Percentiles rank a stretch among this genome's conserved stretches.
These are phyloP conservation scores for Polytrichum commune DNA, from an alignment of 225 moss, liverwort and hornwort species.

Conservation along the genomic window DNA sequence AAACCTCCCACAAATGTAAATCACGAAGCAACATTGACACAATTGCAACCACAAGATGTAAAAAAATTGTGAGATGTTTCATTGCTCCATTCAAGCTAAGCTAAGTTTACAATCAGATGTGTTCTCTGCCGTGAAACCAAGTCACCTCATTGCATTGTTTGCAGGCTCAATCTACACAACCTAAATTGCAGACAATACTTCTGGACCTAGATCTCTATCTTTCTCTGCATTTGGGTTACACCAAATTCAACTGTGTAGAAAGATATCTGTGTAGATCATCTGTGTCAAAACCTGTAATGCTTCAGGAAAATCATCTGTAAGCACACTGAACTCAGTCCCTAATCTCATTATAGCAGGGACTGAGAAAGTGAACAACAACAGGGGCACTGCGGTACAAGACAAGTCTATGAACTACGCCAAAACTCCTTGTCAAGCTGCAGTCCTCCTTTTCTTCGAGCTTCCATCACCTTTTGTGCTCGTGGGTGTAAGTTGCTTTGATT, in stretches of 20 bases:
- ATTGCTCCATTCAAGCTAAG: too few species aligned
- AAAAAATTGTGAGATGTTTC: too few species aligned
- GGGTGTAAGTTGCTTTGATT: not conserved
- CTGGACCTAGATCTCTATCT: too few species aligned
- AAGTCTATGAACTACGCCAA: not conserved
- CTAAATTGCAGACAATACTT: not conserved
- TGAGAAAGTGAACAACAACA: not conserved
- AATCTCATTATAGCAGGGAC: not conserved
- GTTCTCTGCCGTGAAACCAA: not conserved
- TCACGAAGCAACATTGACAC: too few species aligned
- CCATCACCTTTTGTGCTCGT: not conserved
- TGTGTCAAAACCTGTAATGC: not conserved
- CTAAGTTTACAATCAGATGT: not conserved
- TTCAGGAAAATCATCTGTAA: not conserved
- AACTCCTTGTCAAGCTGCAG: not conserved
- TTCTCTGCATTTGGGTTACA: not conserved
- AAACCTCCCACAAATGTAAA: too few species aligned
- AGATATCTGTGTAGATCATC: not conserved
- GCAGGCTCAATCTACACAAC: not conserved
- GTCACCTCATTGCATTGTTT: not conserved
- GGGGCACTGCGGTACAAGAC: too few species aligned
- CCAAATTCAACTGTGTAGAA: not conserved
- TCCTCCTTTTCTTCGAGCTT: conserved; percentile 2
- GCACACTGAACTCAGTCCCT: not conserved
- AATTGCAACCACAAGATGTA: too few species aligned